Evolutionary conservation across 1,284 basidiomycete species (phyloP).

Genomic region (Naganishia albida): DNA sequence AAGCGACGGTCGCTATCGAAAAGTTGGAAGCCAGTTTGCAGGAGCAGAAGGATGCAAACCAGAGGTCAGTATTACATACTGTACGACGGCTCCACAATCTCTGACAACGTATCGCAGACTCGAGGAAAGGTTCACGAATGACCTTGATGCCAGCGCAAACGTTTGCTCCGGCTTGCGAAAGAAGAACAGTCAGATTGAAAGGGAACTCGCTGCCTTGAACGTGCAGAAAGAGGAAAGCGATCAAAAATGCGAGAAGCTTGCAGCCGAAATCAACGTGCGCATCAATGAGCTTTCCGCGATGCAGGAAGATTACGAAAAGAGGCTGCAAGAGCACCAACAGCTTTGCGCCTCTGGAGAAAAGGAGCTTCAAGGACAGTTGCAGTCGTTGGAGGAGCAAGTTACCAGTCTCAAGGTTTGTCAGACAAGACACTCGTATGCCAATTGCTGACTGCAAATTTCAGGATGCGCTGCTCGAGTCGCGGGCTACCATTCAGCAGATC

Average conservation of each 20-base stretch:
- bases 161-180: neutral
- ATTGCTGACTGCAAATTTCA: neutral
- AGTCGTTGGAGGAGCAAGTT: neutral
- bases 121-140: neutral
- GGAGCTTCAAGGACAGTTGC: neutral
- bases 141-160: neutral
- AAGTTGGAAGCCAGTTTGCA: neutral
- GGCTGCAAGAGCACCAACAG: conserved; percentile 1
- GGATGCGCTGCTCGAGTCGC: neutral
- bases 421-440: neutral
- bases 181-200: neutral
- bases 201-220: neutral
- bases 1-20: neutral
- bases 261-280: neutral
- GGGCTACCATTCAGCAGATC: neutral
- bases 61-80: neutral
- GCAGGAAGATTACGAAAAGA: neutral
- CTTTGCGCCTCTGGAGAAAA: neutral
- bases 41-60: neutral
- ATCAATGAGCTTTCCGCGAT: neutral
- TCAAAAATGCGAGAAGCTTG: conserved; percentile 2
- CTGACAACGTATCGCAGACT: neutral
- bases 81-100: no score
- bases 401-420: neutral
- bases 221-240: neutral